Percentiles rank a stretch among this genome's conserved stretches.
phyloP scores from a whole-genome alignment of 1,284 basidiomycete species.

The Puccinia novopanici region DNA sequence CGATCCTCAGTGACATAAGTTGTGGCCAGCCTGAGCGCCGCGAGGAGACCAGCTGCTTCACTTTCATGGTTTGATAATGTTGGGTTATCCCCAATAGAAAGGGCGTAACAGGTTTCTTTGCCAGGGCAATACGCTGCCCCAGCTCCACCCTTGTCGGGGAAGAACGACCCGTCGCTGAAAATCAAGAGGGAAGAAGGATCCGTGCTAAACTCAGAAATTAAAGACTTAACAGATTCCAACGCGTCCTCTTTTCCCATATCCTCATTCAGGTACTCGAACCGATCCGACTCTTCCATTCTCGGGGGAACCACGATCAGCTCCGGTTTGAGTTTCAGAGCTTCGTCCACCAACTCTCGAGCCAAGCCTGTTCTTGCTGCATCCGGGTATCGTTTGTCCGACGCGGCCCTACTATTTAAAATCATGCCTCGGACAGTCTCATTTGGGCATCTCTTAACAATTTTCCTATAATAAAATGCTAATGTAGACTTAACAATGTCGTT shows the following conservation, averaged over 20 bases:
- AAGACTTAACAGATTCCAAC: background rate
- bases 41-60: background rate
- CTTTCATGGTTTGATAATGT: background rate
- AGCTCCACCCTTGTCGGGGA: background rate
- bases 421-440: background rate
- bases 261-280: background rate
- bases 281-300: too few species aligned
- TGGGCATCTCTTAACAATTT: background rate
- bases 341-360: background rate
- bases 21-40: background rate
- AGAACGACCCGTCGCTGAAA: background rate
- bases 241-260: background rate
- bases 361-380: background rate
- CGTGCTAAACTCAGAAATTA: background rate
- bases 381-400: background rate
- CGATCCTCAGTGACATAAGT: background rate
- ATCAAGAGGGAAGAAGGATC: background rate
- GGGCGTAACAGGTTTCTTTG: background rate
- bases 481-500: background rate
- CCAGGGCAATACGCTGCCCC: background rate
- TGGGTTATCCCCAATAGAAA: background rate
- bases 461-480: background rate
- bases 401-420: background rate
- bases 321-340: background rate
- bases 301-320: background rate